Conservation (phyloP, 2,329 filamentous ascomycete genomes). For the Trichoderma atrobrunneum region DNA sequence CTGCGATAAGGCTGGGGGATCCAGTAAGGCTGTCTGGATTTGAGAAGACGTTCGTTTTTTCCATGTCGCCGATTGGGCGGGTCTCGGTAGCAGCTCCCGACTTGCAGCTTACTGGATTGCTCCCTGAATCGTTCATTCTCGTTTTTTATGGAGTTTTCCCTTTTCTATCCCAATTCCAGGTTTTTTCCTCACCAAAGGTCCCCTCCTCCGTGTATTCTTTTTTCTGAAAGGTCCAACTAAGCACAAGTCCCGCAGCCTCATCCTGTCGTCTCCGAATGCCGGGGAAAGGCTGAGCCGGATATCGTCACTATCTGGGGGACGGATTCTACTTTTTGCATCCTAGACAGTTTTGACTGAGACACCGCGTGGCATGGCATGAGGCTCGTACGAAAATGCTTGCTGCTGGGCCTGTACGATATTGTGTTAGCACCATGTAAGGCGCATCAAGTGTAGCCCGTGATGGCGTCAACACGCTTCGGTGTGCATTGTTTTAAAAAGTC, state of each 20-base stretch:
- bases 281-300: neutral
- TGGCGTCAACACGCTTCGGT: neutral
- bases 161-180: neutral
- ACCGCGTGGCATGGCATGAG: neutral
- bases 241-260: neutral
- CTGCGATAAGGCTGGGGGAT: neutral
- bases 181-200: neutral
- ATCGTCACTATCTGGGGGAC: neutral
- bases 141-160: neutral
- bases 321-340: slow-evolving; percentile 4
- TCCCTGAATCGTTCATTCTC: neutral
- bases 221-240: neutral
- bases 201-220: neutral
- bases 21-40: neutral
- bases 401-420: neutral
- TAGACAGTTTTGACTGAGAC: neutral
- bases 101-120: neutral
- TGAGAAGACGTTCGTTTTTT: neutral
- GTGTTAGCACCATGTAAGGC: neutral
- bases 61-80: neutral
- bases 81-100: neutral
- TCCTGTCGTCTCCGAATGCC: neutral
- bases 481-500: neutral
- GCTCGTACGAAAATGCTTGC: neutral
- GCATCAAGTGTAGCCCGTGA: neutral